phyloP scores from a whole-genome alignment of 2,329 filamentous ascomycete species.

The Trichoderma pleuroti region DNA sequence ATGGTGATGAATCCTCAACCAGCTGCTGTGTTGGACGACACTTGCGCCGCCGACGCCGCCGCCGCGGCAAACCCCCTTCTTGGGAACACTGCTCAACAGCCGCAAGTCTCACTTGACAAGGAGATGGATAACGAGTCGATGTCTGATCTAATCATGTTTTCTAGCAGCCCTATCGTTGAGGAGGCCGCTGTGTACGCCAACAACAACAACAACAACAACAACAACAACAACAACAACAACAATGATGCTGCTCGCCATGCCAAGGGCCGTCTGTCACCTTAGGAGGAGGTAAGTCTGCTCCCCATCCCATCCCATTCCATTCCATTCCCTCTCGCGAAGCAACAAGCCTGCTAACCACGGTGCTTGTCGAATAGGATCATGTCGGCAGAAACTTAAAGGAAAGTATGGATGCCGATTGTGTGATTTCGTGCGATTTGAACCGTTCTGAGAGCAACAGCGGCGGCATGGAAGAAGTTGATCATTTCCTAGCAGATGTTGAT shows the following conservation, averaged over 20 bases:
- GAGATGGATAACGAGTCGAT: not conserved
- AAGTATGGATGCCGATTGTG: not conserved
- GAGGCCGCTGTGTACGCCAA: not conserved
- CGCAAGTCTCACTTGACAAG: not conserved
- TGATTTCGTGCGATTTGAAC: not conserved
- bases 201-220: too few species aligned
- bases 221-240: too few species aligned
- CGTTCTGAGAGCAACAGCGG: not conserved
- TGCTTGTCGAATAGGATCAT: not conserved
- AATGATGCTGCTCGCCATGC: not conserved
- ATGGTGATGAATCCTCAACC: not conserved
- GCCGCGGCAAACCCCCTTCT: not conserved
- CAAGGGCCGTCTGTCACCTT: constrained; percentile 28
- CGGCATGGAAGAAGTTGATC: not conserved
- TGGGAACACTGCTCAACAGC: not conserved
- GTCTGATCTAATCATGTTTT: not conserved
- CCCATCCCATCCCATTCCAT: not conserved
- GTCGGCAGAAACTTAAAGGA: not conserved
- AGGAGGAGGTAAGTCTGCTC: constrained; percentile 25
- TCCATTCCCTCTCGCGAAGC: not conserved
- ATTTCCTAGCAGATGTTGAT: not conserved
- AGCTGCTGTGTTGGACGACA: not conserved
- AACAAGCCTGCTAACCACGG: not conserved
- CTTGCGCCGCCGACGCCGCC: not conserved
- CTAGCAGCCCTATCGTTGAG: not conserved